phyloP scores from a whole-genome alignment of 495 filamentous ascomycete species.

The Aspergillus egyptiacus region DNA sequence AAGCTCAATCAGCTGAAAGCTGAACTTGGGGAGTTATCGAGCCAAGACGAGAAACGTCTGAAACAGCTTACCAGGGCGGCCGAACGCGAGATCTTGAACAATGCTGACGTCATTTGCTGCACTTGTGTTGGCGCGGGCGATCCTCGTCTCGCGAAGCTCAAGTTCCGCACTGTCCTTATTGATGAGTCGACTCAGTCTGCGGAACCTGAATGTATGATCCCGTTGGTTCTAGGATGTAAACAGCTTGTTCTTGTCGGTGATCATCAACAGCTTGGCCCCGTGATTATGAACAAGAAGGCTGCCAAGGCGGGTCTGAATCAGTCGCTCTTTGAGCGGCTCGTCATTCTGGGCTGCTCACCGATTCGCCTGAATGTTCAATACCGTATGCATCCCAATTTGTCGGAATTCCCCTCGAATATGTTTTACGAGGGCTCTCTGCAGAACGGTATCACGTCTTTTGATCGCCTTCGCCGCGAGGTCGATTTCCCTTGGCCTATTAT shows the following conservation, averaged over 20 bases:
- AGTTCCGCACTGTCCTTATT: conserved; percentile 96
- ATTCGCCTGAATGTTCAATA: conserved; percentile 97
- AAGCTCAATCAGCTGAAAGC: conserved; percentile 89
- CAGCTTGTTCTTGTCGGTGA: conserved; percentile 97
- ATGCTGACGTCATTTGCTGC: conserved; percentile 98
- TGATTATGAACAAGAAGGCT: conserved; percentile 99
- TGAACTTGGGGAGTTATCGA: conserved; percentile 86
- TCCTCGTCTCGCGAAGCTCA: conserved; percentile 88
- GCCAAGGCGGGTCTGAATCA: conserved; percentile 97
- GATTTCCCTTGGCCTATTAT: conserved; percentile 97
- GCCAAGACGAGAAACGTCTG: conserved; percentile 96
- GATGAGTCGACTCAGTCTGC: conserved; percentile 99
- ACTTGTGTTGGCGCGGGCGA: conserved; percentile 98
- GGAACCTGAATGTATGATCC: conserved; percentile 99
- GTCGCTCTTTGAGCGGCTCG: conserved; percentile 93
- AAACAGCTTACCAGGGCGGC: conserved; percentile 90
- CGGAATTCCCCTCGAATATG: conserved; percentile 98
- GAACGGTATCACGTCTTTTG: conserved; percentile 88
- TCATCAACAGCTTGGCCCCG: conserved; percentile 95
- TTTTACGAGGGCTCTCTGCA: conserved; percentile 98
- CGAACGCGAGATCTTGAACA: conserved; percentile 91
- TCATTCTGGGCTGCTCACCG: conserved; percentile 85
- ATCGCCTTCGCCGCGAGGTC: conserved; percentile 84
- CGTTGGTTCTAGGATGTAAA: conserved; percentile 94
- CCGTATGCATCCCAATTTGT: conserved; percentile 98